Percentiles rank a stretch among this genome's conserved stretches.
These are phyloP conservation scores for Dioscorea alata DNA, from an alignment of 106 monocot genomes.

Conservation along the genomic window DNA sequence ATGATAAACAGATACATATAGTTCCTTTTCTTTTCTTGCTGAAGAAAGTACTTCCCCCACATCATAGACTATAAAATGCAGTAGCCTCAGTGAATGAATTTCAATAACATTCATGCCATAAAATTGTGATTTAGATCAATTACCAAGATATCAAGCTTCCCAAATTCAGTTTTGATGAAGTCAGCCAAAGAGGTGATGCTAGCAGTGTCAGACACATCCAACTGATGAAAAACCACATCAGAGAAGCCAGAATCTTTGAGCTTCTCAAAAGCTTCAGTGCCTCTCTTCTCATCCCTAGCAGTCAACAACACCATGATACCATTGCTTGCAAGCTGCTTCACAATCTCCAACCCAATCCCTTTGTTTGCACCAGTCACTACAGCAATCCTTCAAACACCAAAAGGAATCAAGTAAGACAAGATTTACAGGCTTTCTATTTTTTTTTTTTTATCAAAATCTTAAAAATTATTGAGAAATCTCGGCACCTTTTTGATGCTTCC, in stretches of 20 bases:
- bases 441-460: too few species aligned
- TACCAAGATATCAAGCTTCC: conserved; percentile 25
- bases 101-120: not conserved
- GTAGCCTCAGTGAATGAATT: not conserved
- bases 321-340: not conserved
- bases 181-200: conserved; percentile 14
- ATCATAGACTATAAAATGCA: not conserved
- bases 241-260: conserved; percentile 2
- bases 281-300: conserved; percentile 4
- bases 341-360: not conserved
- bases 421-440: too few species aligned
- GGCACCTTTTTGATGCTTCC: too few species aligned
- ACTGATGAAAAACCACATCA: conserved; percentile 17
- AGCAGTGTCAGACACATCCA: conserved; percentile 15
- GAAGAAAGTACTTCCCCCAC: not conserved
- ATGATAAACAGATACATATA: too few species aligned
- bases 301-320: not conserved
- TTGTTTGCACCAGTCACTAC: not conserved
- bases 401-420: too few species aligned
- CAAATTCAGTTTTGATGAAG: conserved; percentile 11
- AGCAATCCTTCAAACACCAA: not conserved
- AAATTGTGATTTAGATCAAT: not conserved
- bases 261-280: conserved; percentile 4
- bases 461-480: too few species aligned
- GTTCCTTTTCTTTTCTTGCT: not conserved